Base-by-base conservation (phyloP, 2,329 filamentous ascomycete genomes). In the Colletotrichum musicola region DNA sequence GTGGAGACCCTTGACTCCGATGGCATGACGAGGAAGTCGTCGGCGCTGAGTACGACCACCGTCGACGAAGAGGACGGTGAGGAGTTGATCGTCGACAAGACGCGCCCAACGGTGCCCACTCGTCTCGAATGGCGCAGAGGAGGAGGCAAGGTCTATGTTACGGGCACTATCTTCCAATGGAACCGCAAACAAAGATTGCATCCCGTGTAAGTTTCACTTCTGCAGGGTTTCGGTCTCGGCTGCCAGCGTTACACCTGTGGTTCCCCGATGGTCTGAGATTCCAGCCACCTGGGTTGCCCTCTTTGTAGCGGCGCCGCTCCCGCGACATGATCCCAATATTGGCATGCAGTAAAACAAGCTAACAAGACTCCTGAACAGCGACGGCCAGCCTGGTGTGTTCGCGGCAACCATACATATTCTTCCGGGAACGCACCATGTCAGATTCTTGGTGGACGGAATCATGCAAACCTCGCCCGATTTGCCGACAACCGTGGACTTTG, bases 151-250 rank as follows among this genome's bases (percentile, higher is more conserved):
- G 90, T 98, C 72, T 99, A 97, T 79, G 94, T 99, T 53, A 99
- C 96, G 0, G 95, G 95, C 72, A 98, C 96, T 20, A 98, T 98
- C 77, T 97, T 97, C 74, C 93, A 95, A 78, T 99, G 96, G 96
- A 94, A 97, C 81, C 92, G 92, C 78, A 98, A 98, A 82, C 97
- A 95, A 78, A 89, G 92, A 74, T 84, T 99, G 76, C 90, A 94
- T 80, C 90, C 88, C 79, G 91, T 93, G 94, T 97, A 88, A 88
- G 92, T 89, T 46, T 49, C 51, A 40, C 47, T 62, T 50, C 27
- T 18, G 53, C 42, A 14, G 14, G 10, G 35, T 12, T 46, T 55
- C 42, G 30, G 47, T 59, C 54, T 58, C 68, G 71, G 73, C 59
- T 72, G 70, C 53, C 61, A 54, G 69, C 74, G 62, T 71, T 38